Base-by-base conservation (phyloP, 495 filamentous ascomycete species). In the Penicillium psychrofluorescens region DNA sequence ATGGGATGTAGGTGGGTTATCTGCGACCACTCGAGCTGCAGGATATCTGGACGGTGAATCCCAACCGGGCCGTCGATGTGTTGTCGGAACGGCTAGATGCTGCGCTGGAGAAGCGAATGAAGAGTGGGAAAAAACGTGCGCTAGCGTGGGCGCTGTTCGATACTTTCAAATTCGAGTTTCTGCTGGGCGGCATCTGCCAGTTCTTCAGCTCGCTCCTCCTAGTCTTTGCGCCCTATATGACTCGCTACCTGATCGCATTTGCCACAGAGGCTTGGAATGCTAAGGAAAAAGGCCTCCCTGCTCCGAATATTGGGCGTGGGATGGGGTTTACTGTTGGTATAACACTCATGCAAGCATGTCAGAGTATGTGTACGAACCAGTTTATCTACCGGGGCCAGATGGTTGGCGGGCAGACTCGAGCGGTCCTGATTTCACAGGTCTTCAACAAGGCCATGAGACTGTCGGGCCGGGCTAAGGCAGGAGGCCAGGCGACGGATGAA, bases 31-130 rank as follows among this genome's bases (percentile, higher is more conserved):
- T 97, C 7, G 86, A 95, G 51, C 64, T 81, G 31, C 84, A 84
- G 56, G 91, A 97, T 57, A 80, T 97, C 44, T 95, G 90, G 81
- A 71, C 69, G 1, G 85, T 96, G 38, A 95, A 95, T 50, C 90
- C 90, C 0, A 59, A 84, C 43, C 75, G 91, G 34, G 69, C 77
- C n/a, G 81, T 84, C 33, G 77, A 87, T 15, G 59, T 78, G 5
- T 56, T 95, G 54, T 78, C 84, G 8, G 58, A 61, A 7, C 84
- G 77, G 53, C 63, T 92, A 16, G 67, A 78, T 15, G 72, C 67
- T 30, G 78, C 85, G 0, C 87, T 95, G 54, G 64, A 84, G 45
- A 75, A 70, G 41, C 77, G 89, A 6, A 70, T 78, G 6, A 71
- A 71, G 31, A 69, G 77, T 16, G 86, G 86, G 16, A 78, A 80